Evolutionary conservation across 176 grass and related monocot species (phyloP), one percentile per base, ranked within the genome.

Genomic region (Aegilops tauschii): DNA sequence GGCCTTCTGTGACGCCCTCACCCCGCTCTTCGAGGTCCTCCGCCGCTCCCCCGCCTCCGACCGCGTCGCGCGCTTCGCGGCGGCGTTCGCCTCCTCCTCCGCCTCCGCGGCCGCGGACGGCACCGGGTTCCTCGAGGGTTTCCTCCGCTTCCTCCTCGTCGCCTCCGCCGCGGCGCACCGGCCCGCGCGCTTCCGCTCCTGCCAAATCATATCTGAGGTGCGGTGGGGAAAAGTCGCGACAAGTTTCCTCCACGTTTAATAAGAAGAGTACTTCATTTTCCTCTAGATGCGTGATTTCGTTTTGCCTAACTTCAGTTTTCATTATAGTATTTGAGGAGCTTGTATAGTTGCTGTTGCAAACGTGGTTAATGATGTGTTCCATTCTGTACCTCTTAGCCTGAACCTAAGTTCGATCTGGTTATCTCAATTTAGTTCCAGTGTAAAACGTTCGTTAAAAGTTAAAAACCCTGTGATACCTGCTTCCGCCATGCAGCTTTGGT

Each of bases 171-270:
- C 90, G 0, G 85, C 88, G 5, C 90, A 90, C 70, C 92, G 97
- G 0, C 84, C 92, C n/a, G 85, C 94, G 5, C 86, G 92, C 59
- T 85, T 87, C 42, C 93, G 94, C 21, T 80, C 94, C 7, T 98
- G 94, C 77, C 92, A 94, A 84, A 91, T 98, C 50, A 94, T 98
- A 9, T 91, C 94, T 9, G 94, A 98, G 88, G 97, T 95, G 31
- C 31, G 31, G 31, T 37, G 36, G 36, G 36, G 36, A 35, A 35
- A 35, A 35, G 34, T 35, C 4, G 34, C 34, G 34, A 37, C 36
- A 37, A 37, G 36, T 37, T 37, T 37, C 6, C 36, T 37, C 36
- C 36, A 37, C 36, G 36, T 37, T 37, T 37, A 37, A 37, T 25
- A 25, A 36, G 17, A 27, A 5, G 16, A 56, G 34, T 20, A 52